Conservation (phyloP, 345 rosid genomes). For the Stellera chamaejasme region DNA sequence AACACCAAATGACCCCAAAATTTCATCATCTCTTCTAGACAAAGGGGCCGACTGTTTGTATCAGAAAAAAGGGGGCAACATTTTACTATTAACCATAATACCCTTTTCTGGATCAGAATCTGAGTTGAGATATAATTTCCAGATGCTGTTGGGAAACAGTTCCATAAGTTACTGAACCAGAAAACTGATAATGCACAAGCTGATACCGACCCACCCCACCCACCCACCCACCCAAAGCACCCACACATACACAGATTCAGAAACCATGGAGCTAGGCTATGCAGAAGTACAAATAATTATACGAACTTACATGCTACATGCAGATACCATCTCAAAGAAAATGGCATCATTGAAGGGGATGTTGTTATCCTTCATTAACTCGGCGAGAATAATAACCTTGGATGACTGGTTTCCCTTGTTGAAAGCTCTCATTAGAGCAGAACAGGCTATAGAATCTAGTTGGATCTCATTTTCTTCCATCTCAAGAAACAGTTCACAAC, state of each 20-base stretch:
- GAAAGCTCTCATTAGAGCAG: slow-evolving; percentile 85
- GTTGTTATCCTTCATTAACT: slow-evolving; percentile 55
- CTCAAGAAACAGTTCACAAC: slow-evolving; percentile 59
- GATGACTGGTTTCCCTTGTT: slow-evolving; percentile 68
- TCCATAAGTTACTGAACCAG: no score
- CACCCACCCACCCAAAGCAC: not conserved
- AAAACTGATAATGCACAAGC: not conserved
- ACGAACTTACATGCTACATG: slow-evolving; percentile 70
- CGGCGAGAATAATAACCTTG: slow-evolving; percentile 59
- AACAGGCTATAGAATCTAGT: slow-evolving; percentile 67
- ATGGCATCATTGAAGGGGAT: slow-evolving; percentile 52
- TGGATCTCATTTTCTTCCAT: slow-evolving; percentile 56
- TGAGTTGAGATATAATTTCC: no score
- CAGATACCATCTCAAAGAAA: slow-evolving; percentile 73
- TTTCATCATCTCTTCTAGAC: no score
- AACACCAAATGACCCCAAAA: no score
- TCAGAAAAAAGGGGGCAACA: no score
- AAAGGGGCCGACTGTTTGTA: no score
- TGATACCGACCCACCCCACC: not conserved
- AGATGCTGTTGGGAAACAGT: no score
- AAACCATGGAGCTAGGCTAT: not conserved
- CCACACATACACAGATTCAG: not conserved
- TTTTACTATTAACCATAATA: no score
- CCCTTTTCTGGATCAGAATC: no score
- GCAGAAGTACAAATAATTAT: no score